These are phyloP conservation scores for Pelagomonas calceolata DNA, from an alignment of 108 stramenopile species.

Conservation along the genomic window DNA sequence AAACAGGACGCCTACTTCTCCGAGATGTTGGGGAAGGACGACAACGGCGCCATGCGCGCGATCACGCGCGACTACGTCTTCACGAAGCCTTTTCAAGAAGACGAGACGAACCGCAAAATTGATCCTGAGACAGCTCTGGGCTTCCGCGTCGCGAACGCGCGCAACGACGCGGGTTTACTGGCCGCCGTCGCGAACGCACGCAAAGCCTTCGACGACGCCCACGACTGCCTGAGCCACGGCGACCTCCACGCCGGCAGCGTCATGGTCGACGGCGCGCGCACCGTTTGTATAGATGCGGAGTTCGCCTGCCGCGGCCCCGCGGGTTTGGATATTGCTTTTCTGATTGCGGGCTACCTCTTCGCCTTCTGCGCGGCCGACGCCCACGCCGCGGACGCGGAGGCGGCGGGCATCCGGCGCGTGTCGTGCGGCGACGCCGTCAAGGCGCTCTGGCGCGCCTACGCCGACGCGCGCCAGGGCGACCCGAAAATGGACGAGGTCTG, in stretches of 20 bases:
- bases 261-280: constrained; percentile 35
- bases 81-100: constrained; percentile 60
- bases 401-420: not conserved
- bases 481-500: not conserved
- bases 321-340: constrained; percentile 21
- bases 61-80: constrained; percentile 68
- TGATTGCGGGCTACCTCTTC: not conserved
- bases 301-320: constrained; percentile 70
- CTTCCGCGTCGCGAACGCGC: constrained; percentile 31
- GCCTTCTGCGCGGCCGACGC: not conserved
- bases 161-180: constrained; percentile 51
- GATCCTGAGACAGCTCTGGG: constrained; percentile 45
- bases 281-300: constrained; percentile 67
- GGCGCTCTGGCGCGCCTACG: not conserved
- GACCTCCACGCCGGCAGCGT: constrained; percentile 70
- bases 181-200: constrained; percentile 14
- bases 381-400: not conserved
- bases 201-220: not conserved
- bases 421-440: not conserved
- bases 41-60: constrained; percentile 38
- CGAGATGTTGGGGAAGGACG: not conserved
- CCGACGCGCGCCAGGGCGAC: not conserved
- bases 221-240: constrained; percentile 55
- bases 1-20: not conserved
- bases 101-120: constrained; percentile 48